These are phyloP conservation scores for Periconia sp. DNA, from an alignment of 2,329 filamentous ascomycete species.

Conservation along the genomic window DNA sequence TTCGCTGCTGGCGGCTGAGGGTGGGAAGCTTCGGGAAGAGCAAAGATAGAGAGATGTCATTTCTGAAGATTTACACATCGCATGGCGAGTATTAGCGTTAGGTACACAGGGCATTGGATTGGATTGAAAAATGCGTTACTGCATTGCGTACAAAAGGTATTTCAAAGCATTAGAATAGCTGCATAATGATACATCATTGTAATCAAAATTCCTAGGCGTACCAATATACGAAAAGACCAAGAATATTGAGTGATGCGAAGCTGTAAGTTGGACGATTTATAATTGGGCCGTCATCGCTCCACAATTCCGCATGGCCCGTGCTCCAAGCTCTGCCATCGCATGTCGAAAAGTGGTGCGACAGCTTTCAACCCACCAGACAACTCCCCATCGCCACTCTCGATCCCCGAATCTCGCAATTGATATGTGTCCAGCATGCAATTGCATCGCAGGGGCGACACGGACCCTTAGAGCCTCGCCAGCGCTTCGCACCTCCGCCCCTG, in stretches of 20 bases:
- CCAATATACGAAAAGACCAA: too few species aligned
- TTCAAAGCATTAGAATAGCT: too few species aligned
- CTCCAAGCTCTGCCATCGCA: conserved; percentile 7
- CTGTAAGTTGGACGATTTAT: too few species aligned
- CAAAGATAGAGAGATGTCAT: neutral
- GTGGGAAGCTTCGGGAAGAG: neutral
- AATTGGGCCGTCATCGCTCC: too few species aligned
- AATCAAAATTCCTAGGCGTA: too few species aligned
- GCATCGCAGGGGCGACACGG: conserved; percentile 24
- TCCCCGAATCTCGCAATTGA: conserved; percentile 12
- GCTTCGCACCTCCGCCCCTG: conserved; percentile 17
- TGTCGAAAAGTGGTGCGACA: conserved; percentile 10
- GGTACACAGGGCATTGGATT: too few species aligned
- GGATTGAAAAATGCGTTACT: too few species aligned
- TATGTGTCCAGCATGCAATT: conserved; percentile 37
- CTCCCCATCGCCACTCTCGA: neutral
- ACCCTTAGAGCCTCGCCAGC: conserved; percentile 16
- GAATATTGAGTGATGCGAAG: too few species aligned
- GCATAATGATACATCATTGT: too few species aligned
- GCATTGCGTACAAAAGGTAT: too few species aligned
- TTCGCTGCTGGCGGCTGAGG: conserved; percentile 52
- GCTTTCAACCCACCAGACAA: conserved; percentile 8
- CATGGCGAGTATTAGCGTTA: neutral
- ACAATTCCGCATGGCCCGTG: conserved; percentile 8
- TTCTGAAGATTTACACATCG: too few species aligned